Percentiles rank a stretch among this genome's conserved stretches.
phyloP scores from a whole-genome alignment of 1,284 basidiomycete genomes.

The Pyrrhoderma noxium region DNA sequence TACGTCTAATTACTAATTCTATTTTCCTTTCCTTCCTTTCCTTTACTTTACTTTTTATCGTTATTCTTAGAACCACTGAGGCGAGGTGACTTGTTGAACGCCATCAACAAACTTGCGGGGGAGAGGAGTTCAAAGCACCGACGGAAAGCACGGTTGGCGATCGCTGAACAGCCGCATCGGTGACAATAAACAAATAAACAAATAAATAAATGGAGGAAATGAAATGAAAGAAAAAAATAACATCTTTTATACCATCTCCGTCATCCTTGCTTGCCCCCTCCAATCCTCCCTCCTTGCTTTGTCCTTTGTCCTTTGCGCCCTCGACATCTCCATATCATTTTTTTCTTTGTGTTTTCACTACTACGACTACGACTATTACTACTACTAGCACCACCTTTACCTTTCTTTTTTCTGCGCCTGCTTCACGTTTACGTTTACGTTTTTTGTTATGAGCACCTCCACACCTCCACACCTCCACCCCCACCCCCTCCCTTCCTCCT shows the following conservation, averaged over 20 bases:
- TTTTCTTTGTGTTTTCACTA: too few relatives aligned
- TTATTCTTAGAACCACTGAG: constrained; percentile 68
- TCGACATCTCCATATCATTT: too few relatives aligned
- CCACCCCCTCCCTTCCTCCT: too few relatives aligned
- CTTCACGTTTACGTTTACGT: too few relatives aligned
- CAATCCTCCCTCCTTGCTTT: background rate
- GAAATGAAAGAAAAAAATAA: background rate
- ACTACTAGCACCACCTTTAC: too few relatives aligned
- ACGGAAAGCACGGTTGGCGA: constrained; percentile 9
- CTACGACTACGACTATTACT: too few relatives aligned
- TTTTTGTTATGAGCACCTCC: too few relatives aligned
- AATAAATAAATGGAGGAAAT: background rate
- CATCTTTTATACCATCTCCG: background rate
- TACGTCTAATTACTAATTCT: too few relatives aligned
- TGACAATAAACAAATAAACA: constrained; percentile 1
- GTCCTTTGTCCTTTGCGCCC: background rate
- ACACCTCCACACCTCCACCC: too few relatives aligned
- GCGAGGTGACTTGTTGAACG: constrained; percentile 66
- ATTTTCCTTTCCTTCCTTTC: background rate
- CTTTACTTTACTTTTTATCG: constrained; percentile 15
- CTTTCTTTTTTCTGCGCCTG: too few relatives aligned
- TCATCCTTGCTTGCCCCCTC: too few relatives aligned
- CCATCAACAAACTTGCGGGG: constrained; percentile 66
- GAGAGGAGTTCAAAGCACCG: constrained; percentile 29
- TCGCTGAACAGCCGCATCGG: constrained; percentile 8